phyloP scores from a whole-genome alignment of 2,329 filamentous ascomycete species.

The Aureobasidium sp. region DNA sequence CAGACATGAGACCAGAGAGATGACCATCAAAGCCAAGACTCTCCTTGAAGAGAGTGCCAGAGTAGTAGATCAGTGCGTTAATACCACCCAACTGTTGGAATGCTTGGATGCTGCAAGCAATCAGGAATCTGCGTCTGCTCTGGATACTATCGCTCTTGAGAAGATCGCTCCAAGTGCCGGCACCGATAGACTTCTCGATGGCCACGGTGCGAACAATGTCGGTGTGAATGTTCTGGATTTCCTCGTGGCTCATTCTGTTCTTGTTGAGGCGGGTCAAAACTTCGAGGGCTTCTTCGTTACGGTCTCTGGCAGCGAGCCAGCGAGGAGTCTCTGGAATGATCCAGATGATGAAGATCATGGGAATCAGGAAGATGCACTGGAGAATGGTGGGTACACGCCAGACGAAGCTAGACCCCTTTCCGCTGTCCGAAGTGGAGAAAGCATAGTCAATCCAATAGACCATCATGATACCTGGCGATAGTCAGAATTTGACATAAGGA shows the following conservation, averaged over 20 bases:
- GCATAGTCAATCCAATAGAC: slow-evolving; percentile 44
- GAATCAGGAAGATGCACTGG: slow-evolving; percentile 36
- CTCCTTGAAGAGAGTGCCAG: slow-evolving; percentile 25
- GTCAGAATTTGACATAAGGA: background rate
- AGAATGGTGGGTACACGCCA: slow-evolving; percentile 40
- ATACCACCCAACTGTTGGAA: slow-evolving; percentile 28
- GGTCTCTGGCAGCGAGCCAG: slow-evolving; percentile 51
- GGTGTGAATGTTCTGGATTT: slow-evolving; percentile 22
- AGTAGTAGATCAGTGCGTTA: slow-evolving; percentile 28
- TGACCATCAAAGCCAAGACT: slow-evolving; percentile 23
- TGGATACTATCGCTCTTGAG: slow-evolving; percentile 26
- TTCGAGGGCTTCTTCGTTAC: slow-evolving; percentile 50
- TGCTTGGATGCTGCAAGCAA: slow-evolving; percentile 26
- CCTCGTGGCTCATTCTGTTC: slow-evolving; percentile 23
- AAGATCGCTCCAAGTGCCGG: slow-evolving; percentile 30
- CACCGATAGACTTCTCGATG: slow-evolving; percentile 28
- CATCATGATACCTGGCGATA: slow-evolving; percentile 29
- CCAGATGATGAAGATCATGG: slow-evolving; percentile 38
- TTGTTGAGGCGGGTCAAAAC: slow-evolving; percentile 43
- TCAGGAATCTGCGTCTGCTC: slow-evolving; percentile 24
- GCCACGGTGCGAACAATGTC: slow-evolving; percentile 26
- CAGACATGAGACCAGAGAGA: slow-evolving; percentile 26
- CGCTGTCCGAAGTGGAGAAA: slow-evolving; percentile 27
- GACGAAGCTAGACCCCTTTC: slow-evolving; percentile 27
- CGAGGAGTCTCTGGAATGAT: slow-evolving; percentile 51